Percentiles rank a stretch among this genome's conserved stretches.
These are phyloP conservation scores for Bjerkandera adusta DNA, from an alignment of 1,284 basidiomycete genomes.

Conservation along the genomic window DNA sequence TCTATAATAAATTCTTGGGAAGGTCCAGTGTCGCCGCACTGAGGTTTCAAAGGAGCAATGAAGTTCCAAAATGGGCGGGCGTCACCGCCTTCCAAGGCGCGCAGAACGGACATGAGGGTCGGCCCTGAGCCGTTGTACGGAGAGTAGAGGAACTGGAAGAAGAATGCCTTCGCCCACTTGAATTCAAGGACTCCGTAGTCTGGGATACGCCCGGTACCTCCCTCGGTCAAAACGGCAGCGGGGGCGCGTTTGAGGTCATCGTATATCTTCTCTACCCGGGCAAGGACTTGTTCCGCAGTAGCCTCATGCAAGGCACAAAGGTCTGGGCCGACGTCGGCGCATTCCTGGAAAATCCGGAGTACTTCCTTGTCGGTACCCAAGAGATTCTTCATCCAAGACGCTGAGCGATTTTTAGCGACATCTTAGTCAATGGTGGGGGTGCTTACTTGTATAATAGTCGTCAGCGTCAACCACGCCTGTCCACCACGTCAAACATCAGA, in stretches of 20 bases:
- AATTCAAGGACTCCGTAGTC: conserved; percentile 3
- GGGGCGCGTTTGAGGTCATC: conserved; percentile 3
- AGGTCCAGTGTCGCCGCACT: too few relatives aligned
- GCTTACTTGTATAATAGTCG: conserved; percentile 4
- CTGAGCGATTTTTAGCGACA: not conserved
- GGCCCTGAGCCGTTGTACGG: too few relatives aligned
- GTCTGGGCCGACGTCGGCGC: conserved; percentile 2
- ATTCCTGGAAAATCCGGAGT: conserved; percentile 1
- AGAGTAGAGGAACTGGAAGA: conserved; percentile 1
- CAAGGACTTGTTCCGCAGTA: not conserved
- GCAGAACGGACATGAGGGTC: too few relatives aligned
- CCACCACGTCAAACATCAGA: not conserved
- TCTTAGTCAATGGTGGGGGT: not conserved
- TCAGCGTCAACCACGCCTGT: conserved; percentile 8
- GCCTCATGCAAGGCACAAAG: conserved; percentile 3
- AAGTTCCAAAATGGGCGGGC: too few relatives aligned
- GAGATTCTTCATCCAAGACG: conserved; percentile 4
- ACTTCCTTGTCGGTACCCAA: not conserved
- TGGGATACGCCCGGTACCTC: not conserved
- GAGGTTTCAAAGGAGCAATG: too few relatives aligned
- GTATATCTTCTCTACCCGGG: conserved; percentile 1
- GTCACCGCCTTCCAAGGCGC: too few relatives aligned
- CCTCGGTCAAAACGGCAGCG: not conserved
- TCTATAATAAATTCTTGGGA: too few relatives aligned
- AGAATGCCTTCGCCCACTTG: not conserved